A percentile compares a stretch with the other conserved stretches of the same genome.
These are phyloP conservation scores for Serendipita indica DNA, from an alignment of 768 basidiomycete genomes.

Conservation along the genomic window DNA sequence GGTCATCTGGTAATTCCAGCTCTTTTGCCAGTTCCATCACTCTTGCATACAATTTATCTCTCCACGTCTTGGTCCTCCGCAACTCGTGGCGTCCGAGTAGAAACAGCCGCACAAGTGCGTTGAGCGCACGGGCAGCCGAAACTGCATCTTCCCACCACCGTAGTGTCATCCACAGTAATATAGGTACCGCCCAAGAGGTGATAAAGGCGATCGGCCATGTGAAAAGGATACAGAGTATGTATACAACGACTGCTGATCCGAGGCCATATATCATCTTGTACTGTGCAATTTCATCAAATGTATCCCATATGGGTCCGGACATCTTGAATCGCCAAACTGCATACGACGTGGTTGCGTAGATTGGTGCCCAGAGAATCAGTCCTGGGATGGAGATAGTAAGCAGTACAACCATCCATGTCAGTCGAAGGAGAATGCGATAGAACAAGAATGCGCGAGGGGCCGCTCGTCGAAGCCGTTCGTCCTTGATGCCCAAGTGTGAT, in stretches of 20 bases:
- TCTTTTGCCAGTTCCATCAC: conserved; percentile 49
- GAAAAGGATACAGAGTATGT: conserved; percentile 36
- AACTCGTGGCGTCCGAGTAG: conserved; percentile 45
- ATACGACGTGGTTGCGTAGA: conserved; percentile 55
- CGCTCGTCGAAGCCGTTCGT: conserved; percentile 66
- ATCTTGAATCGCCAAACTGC: conserved; percentile 65
- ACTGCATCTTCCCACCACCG: conserved; percentile 80
- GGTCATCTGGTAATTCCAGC: conserved; percentile 51
- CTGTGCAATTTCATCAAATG: conserved; percentile 81
- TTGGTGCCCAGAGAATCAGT: conserved; percentile 65
- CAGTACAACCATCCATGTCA: conserved; percentile 48
- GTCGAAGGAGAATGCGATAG: conserved; percentile 48
- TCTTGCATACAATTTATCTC: conserved; percentile 45
- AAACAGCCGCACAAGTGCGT: conserved; percentile 45
- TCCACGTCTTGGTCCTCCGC: conserved; percentile 34
- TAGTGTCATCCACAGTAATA: conserved; percentile 77
- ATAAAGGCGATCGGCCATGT: conserved; percentile 49
- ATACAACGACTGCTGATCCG: conserved; percentile 54
- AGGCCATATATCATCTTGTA: conserved; percentile 79
- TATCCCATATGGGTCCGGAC: conserved; percentile 70
- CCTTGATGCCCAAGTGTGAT: conserved; percentile 54
- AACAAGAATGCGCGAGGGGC: conserved; percentile 40
- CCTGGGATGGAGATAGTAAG: conserved; percentile 58
- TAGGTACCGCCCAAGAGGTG: conserved; percentile 47
- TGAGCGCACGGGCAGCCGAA: conserved; percentile 61